Percentiles rank a stretch among this genome's conserved stretches.
Evolutionary conservation across 305 asterid species (phyloP).

Genomic region (Striga hermonthica): DNA sequence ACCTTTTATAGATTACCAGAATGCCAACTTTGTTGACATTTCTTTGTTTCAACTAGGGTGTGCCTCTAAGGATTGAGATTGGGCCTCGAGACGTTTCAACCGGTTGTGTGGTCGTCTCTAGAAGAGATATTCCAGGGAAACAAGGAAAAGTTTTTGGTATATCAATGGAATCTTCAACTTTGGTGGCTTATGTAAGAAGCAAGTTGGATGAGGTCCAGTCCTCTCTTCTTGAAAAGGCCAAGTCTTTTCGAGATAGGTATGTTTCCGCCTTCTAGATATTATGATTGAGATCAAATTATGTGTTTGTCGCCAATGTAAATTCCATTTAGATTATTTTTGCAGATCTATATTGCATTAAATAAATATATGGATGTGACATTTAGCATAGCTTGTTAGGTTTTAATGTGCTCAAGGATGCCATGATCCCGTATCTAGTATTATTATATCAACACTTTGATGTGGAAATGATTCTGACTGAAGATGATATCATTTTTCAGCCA

Average conservation of each 20-base stretch:
- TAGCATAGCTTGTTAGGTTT: no score
- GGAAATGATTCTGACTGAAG: constrained; percentile 28
- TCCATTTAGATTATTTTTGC: no score
- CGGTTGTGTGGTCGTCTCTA: constrained; percentile 72
- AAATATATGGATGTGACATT: no score
- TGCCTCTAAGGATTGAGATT: constrained; percentile 88
- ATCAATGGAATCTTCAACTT: constrained; percentile 76
- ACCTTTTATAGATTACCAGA: constrained; percentile 11
- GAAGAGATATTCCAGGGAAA: constrained; percentile 95
- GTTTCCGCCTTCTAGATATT: neutral
- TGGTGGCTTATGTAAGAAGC: constrained; percentile 63
- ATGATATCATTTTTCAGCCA: constrained; percentile 46
- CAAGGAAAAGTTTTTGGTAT: constrained; percentile 92
- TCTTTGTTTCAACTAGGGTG: constrained; percentile 61
- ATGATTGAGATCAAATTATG: neutral
- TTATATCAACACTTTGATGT: constrained; percentile 23
- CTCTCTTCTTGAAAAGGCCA: constrained; percentile 69
- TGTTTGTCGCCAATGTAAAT: neutral
- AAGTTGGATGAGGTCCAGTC: constrained; percentile 78
- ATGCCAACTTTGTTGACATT: constrained; percentile 19
- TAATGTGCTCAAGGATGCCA: neutral
- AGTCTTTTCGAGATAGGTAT: constrained; percentile 75
- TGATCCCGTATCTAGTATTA: neutral
- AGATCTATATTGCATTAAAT: no score
- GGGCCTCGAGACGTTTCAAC: constrained; percentile 90